Base-by-base conservation (phyloP, 1,284 basidiomycete genomes). In the Apiotrichum laibachii region DNA sequence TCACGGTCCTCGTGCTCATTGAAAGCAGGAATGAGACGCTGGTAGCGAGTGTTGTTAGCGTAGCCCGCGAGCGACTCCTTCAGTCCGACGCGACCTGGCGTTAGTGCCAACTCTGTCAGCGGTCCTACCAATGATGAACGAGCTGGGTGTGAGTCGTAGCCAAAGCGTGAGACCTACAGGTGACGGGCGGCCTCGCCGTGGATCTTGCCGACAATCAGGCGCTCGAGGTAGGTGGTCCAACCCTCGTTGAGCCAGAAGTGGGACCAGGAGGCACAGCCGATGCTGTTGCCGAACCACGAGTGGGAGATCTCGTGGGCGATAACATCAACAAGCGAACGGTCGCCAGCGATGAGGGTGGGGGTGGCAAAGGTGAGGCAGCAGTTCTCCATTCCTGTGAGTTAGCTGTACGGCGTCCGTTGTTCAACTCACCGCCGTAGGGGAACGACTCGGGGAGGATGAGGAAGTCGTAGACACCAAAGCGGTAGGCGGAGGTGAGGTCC, bases 231-330 rank as follows among this genome's bases (percentile, higher is more conserved):
- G 1, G 91, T 94, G 37, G 93, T 96, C 88, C 90, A 96, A 39
- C 92, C 81, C 73, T 93, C 91, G 75, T 93, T 94, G 51, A 94
- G 84, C 91, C 91, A 95, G 81, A 94, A 94, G 74, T 90, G 88
- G 6, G 82, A 83, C 67, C 72, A 75, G 15, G 64, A 67, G 57
- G 70, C 70, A 64, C 67, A 70, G 18, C 67, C 63, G 58, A 92
- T 86, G 26, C 88, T 87, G 70, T 92, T 92, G 5, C 90, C 90
- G 66, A 91, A 92, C 85, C 86, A 92, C 3, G 88, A 90, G 65
- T 77, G 70, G 67, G 74, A 75, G 76, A 72, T 75, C 77, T 82
- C 82, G 68, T 82, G 82, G 0, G 90, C 88, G 15, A 92, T 86
- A 22, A 94, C 90, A 70, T 94, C 91, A 12, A 92, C 90, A 21